phyloP scores from a whole-genome alignment of 108 stramenopile genomes.

The Nitzschia putrida region DNA sequence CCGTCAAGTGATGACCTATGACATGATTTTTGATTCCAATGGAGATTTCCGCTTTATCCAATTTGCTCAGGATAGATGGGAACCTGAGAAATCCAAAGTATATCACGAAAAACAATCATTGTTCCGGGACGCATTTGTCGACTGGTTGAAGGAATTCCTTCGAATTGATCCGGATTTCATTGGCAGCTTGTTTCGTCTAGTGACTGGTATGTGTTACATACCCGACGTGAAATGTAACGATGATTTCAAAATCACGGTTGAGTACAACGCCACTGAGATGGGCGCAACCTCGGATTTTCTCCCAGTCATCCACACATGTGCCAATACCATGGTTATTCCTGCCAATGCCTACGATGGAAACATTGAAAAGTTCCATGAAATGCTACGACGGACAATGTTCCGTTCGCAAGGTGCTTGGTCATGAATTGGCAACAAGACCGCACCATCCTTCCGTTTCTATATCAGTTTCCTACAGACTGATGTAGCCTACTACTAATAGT shows the following conservation, averaged over 20 bases:
- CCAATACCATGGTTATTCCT: slow-evolving; percentile 3
- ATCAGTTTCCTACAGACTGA: too few relatives aligned
- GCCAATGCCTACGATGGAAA: slow-evolving; percentile 2
- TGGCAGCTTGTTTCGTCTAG: neutral
- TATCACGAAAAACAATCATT: neutral
- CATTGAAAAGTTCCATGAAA: slow-evolving; percentile 6
- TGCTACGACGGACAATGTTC: too few relatives aligned
- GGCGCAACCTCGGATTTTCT: neutral
- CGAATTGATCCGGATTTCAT: neutral
- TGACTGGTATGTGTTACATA: neutral
- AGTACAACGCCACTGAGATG: slow-evolving; percentile 4
- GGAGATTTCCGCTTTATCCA: slow-evolving; percentile 4
- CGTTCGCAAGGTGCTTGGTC: too few relatives aligned
- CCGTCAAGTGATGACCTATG: neutral
- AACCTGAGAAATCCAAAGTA: neutral
- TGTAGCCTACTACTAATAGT: too few relatives aligned
- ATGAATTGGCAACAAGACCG: too few relatives aligned
- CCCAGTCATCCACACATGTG: slow-evolving; percentile 10
- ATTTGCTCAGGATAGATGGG: neutral
- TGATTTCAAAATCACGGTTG: neutral
- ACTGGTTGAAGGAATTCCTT: neutral
- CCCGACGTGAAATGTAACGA: neutral
- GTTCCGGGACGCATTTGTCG: neutral
- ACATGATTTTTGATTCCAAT: neutral
- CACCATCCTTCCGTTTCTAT: too few relatives aligned